Evolutionary conservation across 2,329 filamentous ascomycete genomes (phyloP).

Genomic region (Knoxdaviesia proteae): DNA sequence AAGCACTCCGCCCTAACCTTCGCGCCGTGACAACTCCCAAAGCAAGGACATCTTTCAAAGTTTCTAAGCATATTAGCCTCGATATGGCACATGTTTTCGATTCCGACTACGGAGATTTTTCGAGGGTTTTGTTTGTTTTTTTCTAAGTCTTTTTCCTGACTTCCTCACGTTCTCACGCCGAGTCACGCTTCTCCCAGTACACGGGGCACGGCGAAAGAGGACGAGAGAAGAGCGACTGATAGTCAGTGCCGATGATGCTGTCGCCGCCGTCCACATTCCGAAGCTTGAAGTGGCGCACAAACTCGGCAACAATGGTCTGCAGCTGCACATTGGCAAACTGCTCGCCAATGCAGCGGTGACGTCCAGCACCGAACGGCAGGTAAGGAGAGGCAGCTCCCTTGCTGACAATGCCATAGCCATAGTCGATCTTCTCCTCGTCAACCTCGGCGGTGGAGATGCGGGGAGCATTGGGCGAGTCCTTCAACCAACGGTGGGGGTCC

Average conservation of each 20-base stretch:
- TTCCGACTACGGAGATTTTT: too few relatives aligned
- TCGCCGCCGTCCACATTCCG: constrained; percentile 51
- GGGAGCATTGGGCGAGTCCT: constrained; percentile 34
- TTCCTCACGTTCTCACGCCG: constrained; percentile 7
- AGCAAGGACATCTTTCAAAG: too few relatives aligned
- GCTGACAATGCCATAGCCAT: constrained; percentile 80
- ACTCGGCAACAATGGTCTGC: constrained; percentile 58
- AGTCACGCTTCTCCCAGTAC: constrained; percentile 50
- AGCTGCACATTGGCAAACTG: constrained; percentile 90
- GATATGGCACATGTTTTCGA: too few relatives aligned
- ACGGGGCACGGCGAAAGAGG: constrained; percentile 52
- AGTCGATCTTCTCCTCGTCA: constrained; percentile 65
- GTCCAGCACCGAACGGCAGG: constrained; percentile 79
- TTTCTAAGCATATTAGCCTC: too few relatives aligned
- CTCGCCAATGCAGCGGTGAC: constrained; percentile 90
- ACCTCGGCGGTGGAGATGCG: constrained; percentile 21
- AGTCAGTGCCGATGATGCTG: constrained; percentile 47
- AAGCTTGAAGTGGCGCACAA: constrained; percentile 66
- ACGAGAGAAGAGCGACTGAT: constrained; percentile 51
- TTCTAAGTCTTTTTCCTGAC: constrained; percentile 4
- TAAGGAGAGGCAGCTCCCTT: constrained; percentile 83
- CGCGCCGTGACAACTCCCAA: too few relatives aligned
- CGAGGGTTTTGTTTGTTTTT: too few relatives aligned
- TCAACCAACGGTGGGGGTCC: constrained; percentile 84
- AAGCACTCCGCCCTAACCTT: too few relatives aligned